A percentile compares a stretch with the other conserved stretches of the same genome.
Conservation (phyloP, 169 alveolate species). For the Plasmodium chabaudi region DNA sequence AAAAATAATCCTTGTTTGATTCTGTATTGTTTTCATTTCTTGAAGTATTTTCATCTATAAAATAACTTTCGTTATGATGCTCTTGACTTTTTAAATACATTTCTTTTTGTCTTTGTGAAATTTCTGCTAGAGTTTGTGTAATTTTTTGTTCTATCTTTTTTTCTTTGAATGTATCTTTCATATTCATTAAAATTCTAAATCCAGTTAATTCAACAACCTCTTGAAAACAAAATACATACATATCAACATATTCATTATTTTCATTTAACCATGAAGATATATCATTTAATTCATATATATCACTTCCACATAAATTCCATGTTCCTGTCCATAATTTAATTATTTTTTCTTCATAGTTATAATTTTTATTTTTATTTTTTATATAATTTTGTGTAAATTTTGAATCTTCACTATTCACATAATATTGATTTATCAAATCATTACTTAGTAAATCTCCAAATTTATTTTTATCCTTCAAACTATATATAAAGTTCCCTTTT, state of each 20-base stretch:
- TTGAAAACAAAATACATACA: constrained; percentile 83
- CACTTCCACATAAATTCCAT: constrained; percentile 85
- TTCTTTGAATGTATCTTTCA: constrained; percentile 71
- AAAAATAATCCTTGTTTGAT: not conserved
- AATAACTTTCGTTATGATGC: constrained; percentile 9
- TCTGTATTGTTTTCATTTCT: constrained; percentile 1
- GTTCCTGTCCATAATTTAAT: constrained; percentile 84
- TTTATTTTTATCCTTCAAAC: constrained; percentile 10
- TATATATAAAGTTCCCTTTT: constrained; percentile 16
- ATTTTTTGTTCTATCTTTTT: constrained; percentile 71
- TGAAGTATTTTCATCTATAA: not conserved
- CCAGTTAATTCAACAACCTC: constrained; percentile 81
- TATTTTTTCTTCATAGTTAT: constrained; percentile 66
- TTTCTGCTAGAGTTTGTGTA: constrained; percentile 54
- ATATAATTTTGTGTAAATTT: constrained; percentile 5
- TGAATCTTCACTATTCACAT: constrained; percentile 31
- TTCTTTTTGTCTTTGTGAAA: constrained; percentile 71
- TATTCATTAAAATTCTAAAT: constrained; percentile 67
- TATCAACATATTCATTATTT: constrained; percentile 72
- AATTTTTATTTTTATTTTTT: constrained; percentile 40
- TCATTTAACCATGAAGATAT: constrained; percentile 79
- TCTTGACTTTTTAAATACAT: constrained; percentile 23
- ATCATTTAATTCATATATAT: constrained; percentile 78
- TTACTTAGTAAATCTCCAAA: constrained; percentile 31
- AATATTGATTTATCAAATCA: constrained; percentile 58